Conservation (phyloP, 2,329 filamentous ascomycete species). For the Epichloe baconii region DNA sequence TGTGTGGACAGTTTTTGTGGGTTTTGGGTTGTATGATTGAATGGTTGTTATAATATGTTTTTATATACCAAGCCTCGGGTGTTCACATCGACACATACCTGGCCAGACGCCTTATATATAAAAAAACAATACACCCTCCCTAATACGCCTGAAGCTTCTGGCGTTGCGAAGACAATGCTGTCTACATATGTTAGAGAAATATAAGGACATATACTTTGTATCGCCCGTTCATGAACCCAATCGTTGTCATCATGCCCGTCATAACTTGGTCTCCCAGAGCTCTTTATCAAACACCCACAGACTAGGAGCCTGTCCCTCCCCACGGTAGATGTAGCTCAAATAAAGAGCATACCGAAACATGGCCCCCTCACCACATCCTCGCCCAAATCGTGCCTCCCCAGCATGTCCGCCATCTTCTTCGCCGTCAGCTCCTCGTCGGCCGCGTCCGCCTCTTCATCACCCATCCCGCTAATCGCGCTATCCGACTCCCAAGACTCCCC, state of each 20-base stretch:
- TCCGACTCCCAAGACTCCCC: background rate
- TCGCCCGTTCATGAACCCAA: too few relatives aligned
- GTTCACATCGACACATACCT: background rate
- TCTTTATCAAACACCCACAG: conserved; percentile 18
- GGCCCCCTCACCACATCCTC: conserved; percentile 13
- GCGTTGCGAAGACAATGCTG: too few relatives aligned
- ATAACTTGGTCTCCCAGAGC: conserved; percentile 6
- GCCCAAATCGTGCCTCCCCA: conserved; percentile 12
- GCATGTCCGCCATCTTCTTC: conserved; percentile 3
- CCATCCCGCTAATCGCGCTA: conserved; percentile 5
- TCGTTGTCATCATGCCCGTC: background rate
- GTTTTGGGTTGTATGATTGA: background rate
- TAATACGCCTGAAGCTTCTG: background rate
- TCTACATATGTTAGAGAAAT: too few relatives aligned
- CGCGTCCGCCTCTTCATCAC: conserved; percentile 4
- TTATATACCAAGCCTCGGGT: background rate
- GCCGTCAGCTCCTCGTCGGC: conserved; percentile 9
- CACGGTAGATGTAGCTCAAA: conserved; percentile 18
- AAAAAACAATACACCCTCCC: background rate
- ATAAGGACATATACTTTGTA: too few relatives aligned
- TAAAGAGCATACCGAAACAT: conserved; percentile 24
- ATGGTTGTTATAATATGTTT: background rate
- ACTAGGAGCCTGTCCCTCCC: conserved; percentile 15
- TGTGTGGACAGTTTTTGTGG: background rate
- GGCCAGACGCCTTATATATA: background rate